phyloP scores from a whole-genome alignment of 1,284 basidiomycete genomes.

The Dichomitus squalens region DNA sequence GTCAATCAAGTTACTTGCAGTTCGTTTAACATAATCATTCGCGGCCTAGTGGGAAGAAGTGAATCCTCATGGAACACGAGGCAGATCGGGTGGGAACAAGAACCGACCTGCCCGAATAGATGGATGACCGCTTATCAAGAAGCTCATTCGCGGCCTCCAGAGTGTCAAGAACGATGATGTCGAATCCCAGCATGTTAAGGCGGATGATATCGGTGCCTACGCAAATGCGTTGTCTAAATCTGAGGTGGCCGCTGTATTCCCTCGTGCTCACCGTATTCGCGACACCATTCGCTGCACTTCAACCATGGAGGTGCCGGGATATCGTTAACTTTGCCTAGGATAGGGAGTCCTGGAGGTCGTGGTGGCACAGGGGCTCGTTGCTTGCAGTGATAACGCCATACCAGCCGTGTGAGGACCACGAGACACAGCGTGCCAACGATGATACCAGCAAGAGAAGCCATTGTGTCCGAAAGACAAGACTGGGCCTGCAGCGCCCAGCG shows the following conservation, averaged over 20 bases:
- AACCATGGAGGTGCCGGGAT: conserved; percentile 23
- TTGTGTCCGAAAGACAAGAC: background rate
- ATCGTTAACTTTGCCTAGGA: conserved; percentile 29
- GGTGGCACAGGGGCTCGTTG: conserved; percentile 18
- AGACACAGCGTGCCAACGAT: background rate
- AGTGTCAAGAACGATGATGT: conserved; percentile 44
- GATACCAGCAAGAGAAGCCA: background rate
- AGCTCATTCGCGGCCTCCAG: conserved; percentile 31
- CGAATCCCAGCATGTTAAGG: conserved; percentile 20
- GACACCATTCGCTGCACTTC: conserved; percentile 15
- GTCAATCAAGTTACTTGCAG: conserved; percentile 28
- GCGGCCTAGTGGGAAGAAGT: conserved; percentile 35
- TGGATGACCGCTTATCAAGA: conserved; percentile 23
- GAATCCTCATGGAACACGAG: too few relatives aligned
- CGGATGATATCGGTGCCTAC: conserved; percentile 25
- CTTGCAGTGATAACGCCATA: background rate
- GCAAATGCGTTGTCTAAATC: background rate
- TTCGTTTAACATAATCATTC: conserved; percentile 34
- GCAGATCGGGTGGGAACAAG: background rate
- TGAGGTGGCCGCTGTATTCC: background rate
- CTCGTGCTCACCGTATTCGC: conserved; percentile 17
- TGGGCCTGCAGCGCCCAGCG: too few relatives aligned
- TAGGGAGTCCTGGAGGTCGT: conserved; percentile 25
- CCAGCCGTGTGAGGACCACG: background rate
- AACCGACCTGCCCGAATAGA: conserved; percentile 24